Evolutionary conservation across 1,284 basidiomycete species (phyloP), one percentile per base, ranked within the genome.

Genomic region (Athelia sp.): DNA sequence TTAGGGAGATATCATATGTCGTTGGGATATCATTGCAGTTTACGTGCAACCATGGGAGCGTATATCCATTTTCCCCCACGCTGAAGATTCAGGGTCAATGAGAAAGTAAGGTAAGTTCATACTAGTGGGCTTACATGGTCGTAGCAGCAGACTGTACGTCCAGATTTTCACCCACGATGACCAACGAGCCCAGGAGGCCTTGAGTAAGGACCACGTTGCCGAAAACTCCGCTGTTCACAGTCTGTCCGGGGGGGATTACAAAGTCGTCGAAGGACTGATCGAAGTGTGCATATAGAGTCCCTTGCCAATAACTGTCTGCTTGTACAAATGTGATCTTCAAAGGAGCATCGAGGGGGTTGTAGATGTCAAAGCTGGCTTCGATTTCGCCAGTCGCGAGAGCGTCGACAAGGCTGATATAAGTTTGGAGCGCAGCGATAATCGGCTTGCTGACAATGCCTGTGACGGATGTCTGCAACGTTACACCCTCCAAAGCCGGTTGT

Each of bases 311-410:
- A 1, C 72, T 67, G 55, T 85, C 80, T 10, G 74, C 68, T 58
- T 86, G 84, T 0, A 80, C 71, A 52, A 75, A 78, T 45, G 73
- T 68, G 52, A 87, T 69, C 24, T 74, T 64, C 18, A 87, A 67
- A 23, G 78, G 74, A 2, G 78, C 68, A 52, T 75, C 77, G 8
- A 85, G 63, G 2, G 83, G 82, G 56, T 87, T 86, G 50, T 70
- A 61, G 22, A 79, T 62, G 51, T 81, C 76, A 54, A 84, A 82
- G 58, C 79, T 72, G 51, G 81, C 64, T 2, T 70, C 58, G 23
- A 84, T 73, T 29, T 76, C 53, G 56, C 81, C 79, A 21, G 69
- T 72, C n/a, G 73, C 22, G 18, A 85, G 61, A 1, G 74, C 73
- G 13, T 4, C 13, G 1, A 69, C 69, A 3, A 78, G 58, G 0